Evolutionary conservation across 2,329 filamentous ascomycete species (phyloP), one percentile per base, ranked within the genome.

Genomic region (Clathrospora elynae): DNA sequence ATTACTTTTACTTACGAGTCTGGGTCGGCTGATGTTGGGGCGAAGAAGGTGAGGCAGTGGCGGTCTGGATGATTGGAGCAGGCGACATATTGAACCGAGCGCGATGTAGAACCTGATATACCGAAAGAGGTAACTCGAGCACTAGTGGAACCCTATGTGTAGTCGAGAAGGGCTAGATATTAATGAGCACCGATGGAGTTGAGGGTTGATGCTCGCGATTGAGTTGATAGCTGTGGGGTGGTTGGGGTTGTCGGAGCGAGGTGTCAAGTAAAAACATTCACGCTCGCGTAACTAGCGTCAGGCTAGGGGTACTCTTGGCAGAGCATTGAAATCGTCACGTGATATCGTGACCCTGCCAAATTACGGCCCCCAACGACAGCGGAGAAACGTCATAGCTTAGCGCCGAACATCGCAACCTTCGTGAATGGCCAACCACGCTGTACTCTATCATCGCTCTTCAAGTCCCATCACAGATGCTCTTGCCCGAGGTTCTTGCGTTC

Each of bases 251-350:
- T 53, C 37, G 44, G 49, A 54, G 49, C 44, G 54, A 65, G 61
- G 53, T 61, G 51, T 51, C 54, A 64, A 53, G 57, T 59, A 61
- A 68, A 67, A 67, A 61, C 64, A 69, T 69, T 67, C 64, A 67
- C 66, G 59, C 62, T 67, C 64, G 64, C 63, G 59, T 68, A 66
- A 51, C 56, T 68, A 66, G 65, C 55, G 58, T 41, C 7, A 24
- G 50, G 42, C 50, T 60, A 53, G 44, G 35, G 35, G 28, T 24
- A 22, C 37, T 31, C 56, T 64, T 66, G 62, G 59, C 61, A 45
- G 52, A 50, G 57, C 54, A 59, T 50, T 55, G 54, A 17, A 42
- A 42, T 40, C 35, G 53, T 61, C 62, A 66, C 62, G 58, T 62
- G 62, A 42, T 44, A 44, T 36, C 43, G 50, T 44, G 51, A 51